Evolutionary conservation across 1,284 basidiomycete genomes (phyloP).

Genomic region (Mycena citricolor): DNA sequence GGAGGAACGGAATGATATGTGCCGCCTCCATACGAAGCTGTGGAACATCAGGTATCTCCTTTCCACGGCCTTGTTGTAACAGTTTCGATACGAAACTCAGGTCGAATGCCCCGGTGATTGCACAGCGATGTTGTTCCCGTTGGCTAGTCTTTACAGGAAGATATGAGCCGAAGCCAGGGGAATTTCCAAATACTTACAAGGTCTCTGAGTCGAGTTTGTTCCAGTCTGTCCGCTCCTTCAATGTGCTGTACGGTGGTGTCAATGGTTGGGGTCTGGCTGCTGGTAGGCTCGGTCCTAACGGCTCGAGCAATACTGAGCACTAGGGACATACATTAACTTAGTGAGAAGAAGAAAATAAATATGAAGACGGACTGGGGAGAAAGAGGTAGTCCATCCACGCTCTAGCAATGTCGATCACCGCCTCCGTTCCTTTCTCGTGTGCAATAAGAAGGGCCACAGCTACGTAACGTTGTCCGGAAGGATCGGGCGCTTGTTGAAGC

Average conservation of each 20-base stretch:
- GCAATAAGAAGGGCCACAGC: constrained; percentile 26
- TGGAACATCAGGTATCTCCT: constrained; percentile 6
- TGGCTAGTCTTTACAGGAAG: constrained; percentile 6
- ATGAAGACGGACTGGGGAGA: constrained; percentile 21
- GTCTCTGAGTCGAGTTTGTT: constrained; percentile 5
- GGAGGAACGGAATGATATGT: constrained; percentile 13
- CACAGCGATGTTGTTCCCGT: constrained; percentile 11
- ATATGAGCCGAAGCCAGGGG: neutral
- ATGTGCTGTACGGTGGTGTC: constrained; percentile 5
- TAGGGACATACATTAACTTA: too few relatives aligned
- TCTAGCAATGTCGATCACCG: constrained; percentile 21
- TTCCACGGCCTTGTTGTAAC: neutral
- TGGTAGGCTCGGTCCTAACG: constrained; percentile 1
- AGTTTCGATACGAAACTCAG: constrained; percentile 2
- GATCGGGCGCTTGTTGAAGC: constrained; percentile 20
- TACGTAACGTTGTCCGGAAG: constrained; percentile 21
- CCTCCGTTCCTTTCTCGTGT: constrained; percentile 20
- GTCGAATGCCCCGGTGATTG: constrained; percentile 13
- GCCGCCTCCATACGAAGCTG: constrained; percentile 8
- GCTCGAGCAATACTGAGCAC: constrained; percentile 3
- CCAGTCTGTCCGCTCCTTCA: constrained; percentile 6
- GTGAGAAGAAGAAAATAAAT: constrained; percentile 1
- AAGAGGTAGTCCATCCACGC: constrained; percentile 25
- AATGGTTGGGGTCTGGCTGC: constrained; percentile 8
- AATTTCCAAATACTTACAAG: neutral